These are phyloP conservation scores for Petunia secreta DNA, from an alignment of 257 asterid species.

Conservation along the genomic window DNA sequence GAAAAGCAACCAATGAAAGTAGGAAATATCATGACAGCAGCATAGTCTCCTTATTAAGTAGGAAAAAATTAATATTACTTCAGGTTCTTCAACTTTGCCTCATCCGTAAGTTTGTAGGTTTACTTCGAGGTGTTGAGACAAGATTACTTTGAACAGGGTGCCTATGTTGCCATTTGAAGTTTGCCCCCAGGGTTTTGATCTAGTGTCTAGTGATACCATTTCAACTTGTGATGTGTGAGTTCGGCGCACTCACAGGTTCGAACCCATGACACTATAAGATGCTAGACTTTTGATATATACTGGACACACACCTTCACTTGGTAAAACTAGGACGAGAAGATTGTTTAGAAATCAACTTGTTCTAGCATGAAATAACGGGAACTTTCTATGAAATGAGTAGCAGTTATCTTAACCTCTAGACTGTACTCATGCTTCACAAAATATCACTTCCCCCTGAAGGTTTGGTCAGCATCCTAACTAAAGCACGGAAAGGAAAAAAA, in stretches of 20 bases:
- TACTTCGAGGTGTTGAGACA: neutral
- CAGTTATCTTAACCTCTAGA: neutral
- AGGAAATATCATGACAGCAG: neutral
- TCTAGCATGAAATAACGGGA: neutral
- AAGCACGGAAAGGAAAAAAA: neutral
- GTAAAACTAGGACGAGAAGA: neutral
- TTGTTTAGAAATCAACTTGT: neutral
- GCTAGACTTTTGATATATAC: neutral
- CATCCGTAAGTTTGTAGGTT: neutral
- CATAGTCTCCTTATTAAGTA: neutral
- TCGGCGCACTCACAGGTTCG: too few species aligned
- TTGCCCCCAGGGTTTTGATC: too few species aligned
- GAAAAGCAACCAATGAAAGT: neutral
- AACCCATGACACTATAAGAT: neutral
- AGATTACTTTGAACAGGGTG: neutral
- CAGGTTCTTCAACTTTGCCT: neutral
- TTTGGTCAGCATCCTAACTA: neutral
- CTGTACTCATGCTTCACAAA: neutral
- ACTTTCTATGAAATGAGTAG: neutral
- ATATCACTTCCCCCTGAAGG: neutral
- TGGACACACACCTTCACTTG: neutral
- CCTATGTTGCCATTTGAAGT: too few species aligned
- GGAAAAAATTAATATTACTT: neutral
- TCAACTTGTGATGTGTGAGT: too few species aligned
- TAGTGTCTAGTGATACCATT: too few species aligned